phyloP scores from a whole-genome alignment of 2,329 filamentous ascomycete species.

The Fusarium coicis region DNA sequence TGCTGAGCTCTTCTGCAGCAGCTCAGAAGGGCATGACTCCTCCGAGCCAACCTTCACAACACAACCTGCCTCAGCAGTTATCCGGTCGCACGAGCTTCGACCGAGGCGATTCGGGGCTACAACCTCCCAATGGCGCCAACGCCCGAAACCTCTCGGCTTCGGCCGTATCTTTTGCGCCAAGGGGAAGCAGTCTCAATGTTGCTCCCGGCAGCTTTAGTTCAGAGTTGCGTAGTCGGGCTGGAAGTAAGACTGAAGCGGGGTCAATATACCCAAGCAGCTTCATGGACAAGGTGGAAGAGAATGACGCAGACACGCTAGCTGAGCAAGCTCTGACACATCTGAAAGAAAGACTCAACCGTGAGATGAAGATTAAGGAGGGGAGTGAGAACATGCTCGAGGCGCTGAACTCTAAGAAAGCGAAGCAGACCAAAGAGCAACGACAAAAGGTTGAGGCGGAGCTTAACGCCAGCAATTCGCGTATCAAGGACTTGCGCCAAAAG shows the following conservation, averaged over 20 bases:
- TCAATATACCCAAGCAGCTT: slow-evolving; percentile 52
- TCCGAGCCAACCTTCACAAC: slow-evolving; percentile 52
- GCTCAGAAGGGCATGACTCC: slow-evolving; percentile 48
- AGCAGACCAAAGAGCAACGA: slow-evolving; percentile 90
- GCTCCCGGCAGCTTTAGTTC: slow-evolving; percentile 89
- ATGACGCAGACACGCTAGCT: slow-evolving; percentile 63
- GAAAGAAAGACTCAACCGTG: slow-evolving; percentile 88
- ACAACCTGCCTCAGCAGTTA: slow-evolving; percentile 46
- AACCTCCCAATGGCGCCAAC: slow-evolving; percentile 58
- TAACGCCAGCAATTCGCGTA: slow-evolving; percentile 83
- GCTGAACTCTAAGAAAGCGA: slow-evolving; percentile 91
- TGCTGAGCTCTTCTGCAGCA: slow-evolving; percentile 49
- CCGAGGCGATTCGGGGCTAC: slow-evolving; percentile 62
- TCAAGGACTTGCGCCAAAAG: slow-evolving; percentile 68
- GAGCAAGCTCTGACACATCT: slow-evolving; percentile 81
- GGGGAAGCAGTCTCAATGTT: slow-evolving; percentile 75
- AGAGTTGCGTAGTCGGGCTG: slow-evolving; percentile 74
- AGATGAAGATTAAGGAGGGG: slow-evolving; percentile 97
- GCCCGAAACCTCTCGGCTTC: slow-evolving; percentile 63
- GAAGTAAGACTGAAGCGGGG: slow-evolving; percentile 51
- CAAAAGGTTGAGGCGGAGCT: slow-evolving; percentile 86
- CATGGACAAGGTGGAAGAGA: slow-evolving; percentile 71
- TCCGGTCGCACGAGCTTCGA: slow-evolving; percentile 57
- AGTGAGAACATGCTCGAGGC: slow-evolving; percentile 98
- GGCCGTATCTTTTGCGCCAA: slow-evolving; percentile 71